These are phyloP conservation scores for Cladosporium sp. DNA, from an alignment of 2,329 filamentous ascomycete species.

Conservation along the genomic window DNA sequence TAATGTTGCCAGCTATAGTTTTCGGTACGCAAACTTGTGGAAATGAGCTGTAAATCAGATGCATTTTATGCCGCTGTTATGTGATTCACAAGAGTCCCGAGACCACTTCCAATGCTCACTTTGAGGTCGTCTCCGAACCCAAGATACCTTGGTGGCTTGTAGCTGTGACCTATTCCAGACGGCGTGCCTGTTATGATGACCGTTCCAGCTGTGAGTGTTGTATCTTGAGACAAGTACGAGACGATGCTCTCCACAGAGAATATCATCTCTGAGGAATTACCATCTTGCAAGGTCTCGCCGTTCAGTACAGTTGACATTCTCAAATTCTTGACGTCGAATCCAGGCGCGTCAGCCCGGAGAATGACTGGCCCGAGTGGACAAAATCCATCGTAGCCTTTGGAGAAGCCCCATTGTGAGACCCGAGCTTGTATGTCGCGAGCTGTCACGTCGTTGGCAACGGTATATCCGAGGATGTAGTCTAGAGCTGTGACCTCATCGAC, in stretches of 20 bases:
- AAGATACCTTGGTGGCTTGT: slow-evolving; percentile 45
- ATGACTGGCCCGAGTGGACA: slow-evolving; percentile 51
- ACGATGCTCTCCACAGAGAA: slow-evolving; percentile 52
- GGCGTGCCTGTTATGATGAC: slow-evolving; percentile 48
- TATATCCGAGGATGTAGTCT: slow-evolving; percentile 65
- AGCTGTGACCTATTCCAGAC: slow-evolving; percentile 43
- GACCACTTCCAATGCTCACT: slow-evolving; percentile 42
- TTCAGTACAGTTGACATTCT: slow-evolving; percentile 41
- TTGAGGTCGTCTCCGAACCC: slow-evolving; percentile 50
- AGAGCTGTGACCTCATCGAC: slow-evolving; percentile 58
- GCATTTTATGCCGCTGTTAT: background rate
- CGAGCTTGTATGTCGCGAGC: slow-evolving; percentile 58
- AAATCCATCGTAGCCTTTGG: slow-evolving; percentile 59
- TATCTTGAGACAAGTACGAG: slow-evolving; percentile 43
- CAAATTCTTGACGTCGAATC: slow-evolving; percentile 1
- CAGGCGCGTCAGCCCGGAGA: slow-evolving; percentile 14
- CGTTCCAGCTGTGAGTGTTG: slow-evolving; percentile 44
- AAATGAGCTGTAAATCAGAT: too few species aligned
- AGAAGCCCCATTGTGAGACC: slow-evolving; percentile 59
- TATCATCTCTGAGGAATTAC: slow-evolving; percentile 51
- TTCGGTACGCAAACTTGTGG: too few species aligned
- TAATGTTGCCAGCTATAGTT: too few species aligned
- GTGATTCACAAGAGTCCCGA: slow-evolving; percentile 2
- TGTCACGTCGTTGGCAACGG: slow-evolving; percentile 63
- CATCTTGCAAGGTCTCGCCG: slow-evolving; percentile 53